Conservation (phyloP, 1,284 basidiomycete species). For the Cutaneotrichosporon sp. region DNA sequence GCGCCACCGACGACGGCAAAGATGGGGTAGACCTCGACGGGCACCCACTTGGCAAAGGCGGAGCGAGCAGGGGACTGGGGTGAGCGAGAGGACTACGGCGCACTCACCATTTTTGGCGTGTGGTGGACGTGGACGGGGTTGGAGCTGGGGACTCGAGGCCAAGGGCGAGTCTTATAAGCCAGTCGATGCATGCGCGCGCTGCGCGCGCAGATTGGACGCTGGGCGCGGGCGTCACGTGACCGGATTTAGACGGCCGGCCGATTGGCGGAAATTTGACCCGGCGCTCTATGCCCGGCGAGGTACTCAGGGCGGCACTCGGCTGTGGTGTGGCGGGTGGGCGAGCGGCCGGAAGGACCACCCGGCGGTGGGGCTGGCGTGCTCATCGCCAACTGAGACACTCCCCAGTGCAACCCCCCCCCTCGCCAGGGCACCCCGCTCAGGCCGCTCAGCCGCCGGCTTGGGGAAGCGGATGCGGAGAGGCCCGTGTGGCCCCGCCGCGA, state of each 20-base stretch:
- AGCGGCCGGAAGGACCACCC: too few species aligned
- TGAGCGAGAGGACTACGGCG: background rate
- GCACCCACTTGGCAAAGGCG: conserved; percentile 33
- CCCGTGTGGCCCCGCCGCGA: background rate
- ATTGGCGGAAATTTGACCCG: conserved; percentile 1
- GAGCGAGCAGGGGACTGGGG: conserved; percentile 10
- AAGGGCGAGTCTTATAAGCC: background rate
- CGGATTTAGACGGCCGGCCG: background rate
- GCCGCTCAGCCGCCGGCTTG: background rate
- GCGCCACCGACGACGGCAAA: conserved; percentile 39
- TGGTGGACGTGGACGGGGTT: background rate
- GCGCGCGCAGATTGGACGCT: too few species aligned
- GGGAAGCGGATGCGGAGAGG: background rate
- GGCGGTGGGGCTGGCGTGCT: too few species aligned
- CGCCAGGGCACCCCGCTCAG: background rate
- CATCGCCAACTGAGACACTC: too few species aligned
- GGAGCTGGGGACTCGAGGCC: background rate
- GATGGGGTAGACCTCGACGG: conserved; percentile 6
- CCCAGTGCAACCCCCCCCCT: too few species aligned
- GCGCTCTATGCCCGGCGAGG: background rate
- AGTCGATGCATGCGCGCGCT: background rate
- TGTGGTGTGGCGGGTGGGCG: too few species aligned
- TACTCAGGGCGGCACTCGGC: too few species aligned
- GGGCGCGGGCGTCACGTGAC: too few species aligned
- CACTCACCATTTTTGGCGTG: conserved; percentile 17